phyloP scores from a whole-genome alignment of 768 basidiomycete species.

The Leccinum disarticulatum region DNA sequence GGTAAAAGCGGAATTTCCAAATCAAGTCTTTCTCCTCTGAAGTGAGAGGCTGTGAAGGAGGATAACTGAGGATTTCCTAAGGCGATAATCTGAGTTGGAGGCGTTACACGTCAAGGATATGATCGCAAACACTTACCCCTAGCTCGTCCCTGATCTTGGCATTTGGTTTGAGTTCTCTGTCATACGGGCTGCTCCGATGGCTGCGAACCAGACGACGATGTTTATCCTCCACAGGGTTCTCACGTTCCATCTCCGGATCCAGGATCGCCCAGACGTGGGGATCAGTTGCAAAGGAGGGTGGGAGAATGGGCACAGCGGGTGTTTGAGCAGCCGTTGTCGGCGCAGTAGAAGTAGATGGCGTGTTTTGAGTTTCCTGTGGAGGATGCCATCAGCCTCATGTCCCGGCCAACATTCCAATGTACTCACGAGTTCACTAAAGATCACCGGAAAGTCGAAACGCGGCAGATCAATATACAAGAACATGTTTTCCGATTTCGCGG shows the following conservation, averaged over 20 bases:
- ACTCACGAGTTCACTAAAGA: constrained; percentile 87
- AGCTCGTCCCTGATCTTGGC: constrained; percentile 94
- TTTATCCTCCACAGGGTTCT: constrained; percentile 98
- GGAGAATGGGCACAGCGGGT: constrained; percentile 40
- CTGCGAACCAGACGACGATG: constrained; percentile 92
- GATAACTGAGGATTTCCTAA: constrained; percentile 87
- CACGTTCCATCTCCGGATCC: constrained; percentile 87
- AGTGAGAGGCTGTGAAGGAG: constrained; percentile 82
- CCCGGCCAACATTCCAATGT: not conserved
- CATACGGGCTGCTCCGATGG: constrained; percentile 92
- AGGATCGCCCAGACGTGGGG: constrained; percentile 81
- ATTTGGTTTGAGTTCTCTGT: constrained; percentile 94
- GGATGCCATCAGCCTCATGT: not conserved
- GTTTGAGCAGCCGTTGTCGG: constrained; percentile 44
- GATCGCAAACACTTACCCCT: constrained; percentile 51
- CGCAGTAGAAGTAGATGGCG: constrained; percentile 42
- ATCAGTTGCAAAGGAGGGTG: constrained; percentile 58
- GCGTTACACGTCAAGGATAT: not conserved
- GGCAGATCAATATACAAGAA: constrained; percentile 96
- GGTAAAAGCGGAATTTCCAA: constrained; percentile 99
- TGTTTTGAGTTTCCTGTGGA: constrained; percentile 40
- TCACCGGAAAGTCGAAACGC: constrained; percentile 94
- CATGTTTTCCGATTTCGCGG: constrained; percentile 89
- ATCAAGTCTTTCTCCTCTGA: constrained; percentile 95
- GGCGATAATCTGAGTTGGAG: not conserved